phyloP scores from a whole-genome alignment of 805 yeast species.

The Wickerhamiella nectarea region DNA sequence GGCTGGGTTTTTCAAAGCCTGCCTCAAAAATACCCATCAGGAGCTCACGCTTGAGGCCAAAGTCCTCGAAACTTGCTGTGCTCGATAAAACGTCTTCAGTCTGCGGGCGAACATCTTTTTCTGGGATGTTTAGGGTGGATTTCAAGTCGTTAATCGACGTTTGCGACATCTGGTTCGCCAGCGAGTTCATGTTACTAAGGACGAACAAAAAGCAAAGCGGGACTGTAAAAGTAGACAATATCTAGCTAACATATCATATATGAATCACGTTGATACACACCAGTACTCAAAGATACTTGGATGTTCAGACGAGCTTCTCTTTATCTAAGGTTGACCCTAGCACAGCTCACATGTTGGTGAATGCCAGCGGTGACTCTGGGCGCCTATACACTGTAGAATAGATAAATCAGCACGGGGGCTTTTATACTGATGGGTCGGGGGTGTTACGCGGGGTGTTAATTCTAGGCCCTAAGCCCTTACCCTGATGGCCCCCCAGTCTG shows the following conservation, averaged over 20 bases:
- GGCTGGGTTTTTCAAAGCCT: constrained; percentile 95
- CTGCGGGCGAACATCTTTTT: constrained; percentile 84
- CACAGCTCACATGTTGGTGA: constrained; percentile 21
- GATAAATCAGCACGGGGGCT: not conserved
- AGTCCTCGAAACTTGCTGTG: constrained; percentile 87
- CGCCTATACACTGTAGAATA: constrained; percentile 20
- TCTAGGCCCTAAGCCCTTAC: too few relatives aligned
- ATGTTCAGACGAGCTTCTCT: constrained; percentile 9
- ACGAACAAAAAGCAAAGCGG: too few relatives aligned
- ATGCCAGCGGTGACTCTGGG: constrained; percentile 24
- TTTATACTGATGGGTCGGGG: not conserved
- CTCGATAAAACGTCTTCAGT: constrained; percentile 91
- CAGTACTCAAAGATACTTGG: not conserved
- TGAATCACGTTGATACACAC: constrained; percentile 7
- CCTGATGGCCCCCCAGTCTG: too few relatives aligned
- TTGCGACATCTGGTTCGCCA: constrained; percentile 9
- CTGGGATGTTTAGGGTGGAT: constrained; percentile 55
- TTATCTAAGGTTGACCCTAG: constrained; percentile 24
- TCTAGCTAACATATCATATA: not conserved
- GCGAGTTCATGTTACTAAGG: constrained; percentile 7
- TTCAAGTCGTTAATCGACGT: constrained; percentile 44
- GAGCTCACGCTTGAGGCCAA: constrained; percentile 79
- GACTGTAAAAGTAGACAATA: not conserved
- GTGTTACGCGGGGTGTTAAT: not conserved
- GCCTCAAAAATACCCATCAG: constrained; percentile 98